A percentile compares a stretch with the other conserved stretches of the same genome.
Conservation (phyloP, 2,329 filamentous ascomycete species). For the Apiospora phragmitis region DNA sequence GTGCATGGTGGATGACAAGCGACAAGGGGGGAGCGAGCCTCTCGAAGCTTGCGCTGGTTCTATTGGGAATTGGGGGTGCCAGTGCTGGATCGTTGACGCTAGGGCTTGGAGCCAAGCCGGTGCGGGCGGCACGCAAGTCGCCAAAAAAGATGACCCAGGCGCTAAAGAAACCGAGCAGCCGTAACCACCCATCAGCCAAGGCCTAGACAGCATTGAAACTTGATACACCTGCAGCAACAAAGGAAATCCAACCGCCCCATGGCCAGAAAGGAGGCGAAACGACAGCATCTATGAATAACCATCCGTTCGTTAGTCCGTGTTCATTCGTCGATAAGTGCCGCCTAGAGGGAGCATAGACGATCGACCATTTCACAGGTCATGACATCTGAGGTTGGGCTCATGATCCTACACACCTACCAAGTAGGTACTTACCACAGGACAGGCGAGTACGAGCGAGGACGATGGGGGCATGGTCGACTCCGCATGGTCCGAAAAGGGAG, state of each 20-base stretch:
- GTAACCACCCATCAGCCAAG: slow-evolving; percentile 6
- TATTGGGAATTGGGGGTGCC: background rate
- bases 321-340: background rate
- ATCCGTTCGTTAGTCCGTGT: background rate
- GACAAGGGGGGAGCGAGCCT: background rate
- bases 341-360: background rate
- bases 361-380: background rate
- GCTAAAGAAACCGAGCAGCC: slow-evolving; percentile 1
- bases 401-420: background rate
- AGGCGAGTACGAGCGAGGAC: background rate
- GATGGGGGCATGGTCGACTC: background rate
- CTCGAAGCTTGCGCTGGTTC: slow-evolving; percentile 1
- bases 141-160: background rate
- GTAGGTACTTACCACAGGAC: background rate
- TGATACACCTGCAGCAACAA: background rate
- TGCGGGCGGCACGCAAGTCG: background rate
- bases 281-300: background rate
- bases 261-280: background rate
- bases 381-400: background rate
- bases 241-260: background rate
- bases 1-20: background rate
- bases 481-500: background rate
- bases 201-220: slow-evolving; percentile 1
- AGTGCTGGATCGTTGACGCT: background rate
- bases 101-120: background rate